These are phyloP conservation scores for Agapanthus africanus DNA, from an alignment of 106 monocot species.

Conservation along the genomic window DNA sequence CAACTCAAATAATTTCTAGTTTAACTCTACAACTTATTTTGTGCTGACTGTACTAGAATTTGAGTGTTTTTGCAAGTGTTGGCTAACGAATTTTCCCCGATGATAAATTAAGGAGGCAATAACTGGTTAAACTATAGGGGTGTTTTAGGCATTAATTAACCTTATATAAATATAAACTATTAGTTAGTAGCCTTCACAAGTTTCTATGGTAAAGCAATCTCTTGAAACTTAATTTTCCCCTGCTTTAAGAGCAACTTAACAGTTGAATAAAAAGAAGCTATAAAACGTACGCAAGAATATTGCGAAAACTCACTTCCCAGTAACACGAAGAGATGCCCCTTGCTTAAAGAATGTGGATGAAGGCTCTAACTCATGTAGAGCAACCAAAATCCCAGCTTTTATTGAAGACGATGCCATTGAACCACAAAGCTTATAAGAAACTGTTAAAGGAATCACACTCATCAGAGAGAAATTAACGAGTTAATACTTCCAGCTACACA, in stretches of 20 bases:
- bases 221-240: neutral
- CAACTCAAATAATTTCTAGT: too few species aligned
- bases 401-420: conserved; percentile 39
- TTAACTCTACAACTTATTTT: too few species aligned
- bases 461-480: too few species aligned
- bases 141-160: too few species aligned
- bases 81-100: neutral
- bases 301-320: conserved; percentile 49
- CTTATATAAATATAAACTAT: too few species aligned
- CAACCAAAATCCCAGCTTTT: conserved; percentile 48
- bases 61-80: too few species aligned
- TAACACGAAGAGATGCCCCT: conserved; percentile 68
- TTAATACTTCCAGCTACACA: too few species aligned
- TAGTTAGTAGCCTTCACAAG: neutral
- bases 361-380: conserved; percentile 52
- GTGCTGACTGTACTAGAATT: too few species aligned
- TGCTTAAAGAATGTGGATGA: conserved; percentile 63
- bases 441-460: too few species aligned
- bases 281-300: neutral
- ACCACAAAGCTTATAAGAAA: too few species aligned
- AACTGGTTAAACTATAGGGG: too few species aligned
- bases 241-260: neutral
- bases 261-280: neutral
- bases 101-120: too few species aligned
- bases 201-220: neutral